Conservation (phyloP, 306 rosid species). For the Adenanthera pavonina region DNA sequence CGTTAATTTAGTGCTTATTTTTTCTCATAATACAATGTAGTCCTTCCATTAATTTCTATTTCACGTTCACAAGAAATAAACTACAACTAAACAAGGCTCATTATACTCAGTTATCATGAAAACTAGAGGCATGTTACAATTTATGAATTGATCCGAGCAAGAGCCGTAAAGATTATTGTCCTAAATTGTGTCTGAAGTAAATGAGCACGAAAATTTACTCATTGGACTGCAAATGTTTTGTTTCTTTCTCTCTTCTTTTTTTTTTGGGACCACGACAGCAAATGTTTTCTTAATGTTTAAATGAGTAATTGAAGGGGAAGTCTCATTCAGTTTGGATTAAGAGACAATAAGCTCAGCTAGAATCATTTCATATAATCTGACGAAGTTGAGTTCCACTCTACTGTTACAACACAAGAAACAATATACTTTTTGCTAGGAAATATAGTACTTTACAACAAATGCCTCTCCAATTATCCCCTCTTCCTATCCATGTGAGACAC, state of each 20-base stretch:
- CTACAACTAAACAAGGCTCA: no score
- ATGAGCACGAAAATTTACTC: neutral
- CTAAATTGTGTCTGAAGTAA: neutral
- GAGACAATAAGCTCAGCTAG: neutral
- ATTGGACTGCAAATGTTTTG: no score
- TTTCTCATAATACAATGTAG: no score
- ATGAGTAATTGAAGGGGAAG: neutral
- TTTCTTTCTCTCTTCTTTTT: no score
- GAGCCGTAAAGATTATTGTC: neutral
- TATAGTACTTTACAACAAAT: neutral
- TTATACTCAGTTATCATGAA: neutral
- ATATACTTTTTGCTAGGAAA: neutral
- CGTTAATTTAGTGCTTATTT: no score
- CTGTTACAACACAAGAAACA: slow-evolving; percentile 2
- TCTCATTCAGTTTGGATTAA: neutral
- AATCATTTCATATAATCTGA: neutral
- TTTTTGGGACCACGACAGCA: no score
- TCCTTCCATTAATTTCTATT: no score
- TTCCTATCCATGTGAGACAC: slow-evolving; percentile 17
- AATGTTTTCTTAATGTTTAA: neutral
- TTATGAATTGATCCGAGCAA: neutral
- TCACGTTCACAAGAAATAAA: no score
- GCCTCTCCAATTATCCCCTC: neutral
- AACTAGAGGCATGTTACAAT: neutral
- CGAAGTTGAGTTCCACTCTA: neutral